These are phyloP conservation scores for Phytophthora syringae DNA, from an alignment of 352 stramenopile species.

Conservation along the genomic window DNA sequence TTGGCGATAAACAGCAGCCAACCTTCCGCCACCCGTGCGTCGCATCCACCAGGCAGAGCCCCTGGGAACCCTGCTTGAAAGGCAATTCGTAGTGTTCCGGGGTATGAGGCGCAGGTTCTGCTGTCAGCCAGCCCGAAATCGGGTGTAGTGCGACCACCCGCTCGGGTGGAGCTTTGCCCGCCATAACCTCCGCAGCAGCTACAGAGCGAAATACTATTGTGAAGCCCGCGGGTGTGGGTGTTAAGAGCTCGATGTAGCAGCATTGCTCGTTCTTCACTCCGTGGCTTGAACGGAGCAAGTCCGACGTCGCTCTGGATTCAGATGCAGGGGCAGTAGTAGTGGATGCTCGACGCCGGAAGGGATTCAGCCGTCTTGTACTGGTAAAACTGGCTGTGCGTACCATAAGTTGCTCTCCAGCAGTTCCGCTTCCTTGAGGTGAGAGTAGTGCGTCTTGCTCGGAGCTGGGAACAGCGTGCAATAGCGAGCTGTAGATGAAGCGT, in stretches of 20 bases:
- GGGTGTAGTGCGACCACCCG: constrained; percentile 28
- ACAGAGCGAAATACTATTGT: constrained; percentile 30
- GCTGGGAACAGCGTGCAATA: constrained; percentile 24
- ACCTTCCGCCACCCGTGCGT: constrained; percentile 20
- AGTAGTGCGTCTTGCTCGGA: constrained; percentile 12
- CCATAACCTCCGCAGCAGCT: constrained; percentile 15
- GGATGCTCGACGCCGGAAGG: constrained; percentile 17
- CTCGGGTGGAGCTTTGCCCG: constrained; percentile 28
- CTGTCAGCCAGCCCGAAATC: constrained; percentile 31
- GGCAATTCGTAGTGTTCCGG: constrained; percentile 23
- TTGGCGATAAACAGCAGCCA: constrained; percentile 29
- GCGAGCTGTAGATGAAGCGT: constrained; percentile 42
- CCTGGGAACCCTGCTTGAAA: constrained; percentile 33
- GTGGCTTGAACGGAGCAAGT: not conserved
- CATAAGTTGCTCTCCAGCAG: constrained; percentile 26
- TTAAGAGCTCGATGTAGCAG: constrained; percentile 40
- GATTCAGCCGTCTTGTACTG: constrained; percentile 19
- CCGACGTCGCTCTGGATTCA: constrained; percentile 3
- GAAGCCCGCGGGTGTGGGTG: constrained; percentile 29
- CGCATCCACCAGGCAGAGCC: constrained; percentile 10
- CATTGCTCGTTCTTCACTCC: constrained; percentile 31
- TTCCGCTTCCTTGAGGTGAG: not conserved
- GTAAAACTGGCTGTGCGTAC: constrained; percentile 43
- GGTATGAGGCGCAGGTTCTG: constrained; percentile 6
- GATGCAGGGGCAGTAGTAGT: not conserved